Percentiles rank a stretch among this genome's conserved stretches.
phyloP scores from a whole-genome alignment of 2,329 filamentous ascomycete genomes.

The Ampelomyces quisqualis region DNA sequence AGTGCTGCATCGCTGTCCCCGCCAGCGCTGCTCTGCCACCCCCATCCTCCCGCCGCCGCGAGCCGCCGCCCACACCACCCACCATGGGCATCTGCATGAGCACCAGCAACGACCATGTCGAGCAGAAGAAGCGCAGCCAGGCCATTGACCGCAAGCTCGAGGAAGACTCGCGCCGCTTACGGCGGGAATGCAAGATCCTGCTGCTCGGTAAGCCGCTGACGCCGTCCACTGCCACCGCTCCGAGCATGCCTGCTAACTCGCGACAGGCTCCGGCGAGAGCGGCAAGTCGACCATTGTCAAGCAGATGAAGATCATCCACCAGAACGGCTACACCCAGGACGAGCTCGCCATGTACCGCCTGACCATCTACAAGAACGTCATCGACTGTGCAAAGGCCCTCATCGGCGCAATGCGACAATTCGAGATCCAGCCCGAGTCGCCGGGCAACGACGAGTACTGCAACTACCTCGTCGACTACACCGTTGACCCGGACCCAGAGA shows the following conservation, averaged over 20 bases:
- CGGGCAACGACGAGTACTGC: slow-evolving; percentile 71
- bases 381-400: slow-evolving; percentile 93
- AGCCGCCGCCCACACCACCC: slow-evolving; percentile 33
- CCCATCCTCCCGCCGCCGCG: slow-evolving; percentile 31
- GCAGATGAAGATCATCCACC: slow-evolving; percentile 99
- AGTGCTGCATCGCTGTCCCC: neutral
- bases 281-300: slow-evolving; percentile 99
- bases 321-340: slow-evolving; percentile 94
- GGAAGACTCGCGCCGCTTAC: slow-evolving; percentile 88
- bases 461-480: slow-evolving; percentile 84
- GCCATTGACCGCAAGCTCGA: slow-evolving; percentile 91
- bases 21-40: slow-evolving; percentile 19
- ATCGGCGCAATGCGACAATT: slow-evolving; percentile 92
- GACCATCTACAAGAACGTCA: slow-evolving; percentile 96
- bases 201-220: slow-evolving; percentile 71
- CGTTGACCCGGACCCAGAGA: slow-evolving; percentile 86
- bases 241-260: slow-evolving; percentile 27
- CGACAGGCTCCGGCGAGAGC: slow-evolving; percentile 88
- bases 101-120: slow-evolving; percentile 78
- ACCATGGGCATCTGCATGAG: slow-evolving; percentile 95
- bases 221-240: neutral
- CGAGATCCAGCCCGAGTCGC: slow-evolving; percentile 72
- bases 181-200: slow-evolving; percentile 98
- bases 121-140: slow-evolving; percentile 95
- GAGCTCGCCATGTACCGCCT: slow-evolving; percentile 92